Conservation (phyloP, 257 asterid genomes). For the Primulina huaijiensis region DNA sequence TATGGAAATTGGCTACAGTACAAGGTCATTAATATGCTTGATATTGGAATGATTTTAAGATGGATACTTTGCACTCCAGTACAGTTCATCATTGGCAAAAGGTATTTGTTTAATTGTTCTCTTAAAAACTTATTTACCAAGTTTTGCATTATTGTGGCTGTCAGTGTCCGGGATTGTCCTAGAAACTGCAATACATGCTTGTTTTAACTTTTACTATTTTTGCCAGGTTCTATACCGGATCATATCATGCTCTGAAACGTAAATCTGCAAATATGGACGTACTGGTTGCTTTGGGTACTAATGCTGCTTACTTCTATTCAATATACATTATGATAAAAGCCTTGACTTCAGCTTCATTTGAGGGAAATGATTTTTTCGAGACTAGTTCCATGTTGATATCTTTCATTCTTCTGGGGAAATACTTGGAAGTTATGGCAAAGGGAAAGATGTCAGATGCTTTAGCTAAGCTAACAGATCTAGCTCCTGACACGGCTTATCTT, state of each 20-base stretch:
- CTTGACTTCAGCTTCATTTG: constrained; percentile 61
- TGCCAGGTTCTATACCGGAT: constrained; percentile 89
- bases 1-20: constrained; percentile 89
- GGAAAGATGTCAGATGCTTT: constrained; percentile 96
- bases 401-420: constrained; percentile 90
- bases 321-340: constrained; percentile 74
- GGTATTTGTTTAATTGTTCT: constrained; percentile 41
- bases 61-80: constrained; percentile 97
- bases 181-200: constrained; percentile 11
- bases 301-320: constrained; percentile 94
- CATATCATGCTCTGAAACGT: constrained; percentile 82
- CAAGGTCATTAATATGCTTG: constrained; percentile 79
- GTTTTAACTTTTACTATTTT: constrained; percentile 30
- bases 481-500: constrained; percentile 85
- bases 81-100: constrained; percentile 85
- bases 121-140: neutral
- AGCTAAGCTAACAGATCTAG: constrained; percentile 84
- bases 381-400: constrained; percentile 98
- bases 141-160: constrained; percentile 5
- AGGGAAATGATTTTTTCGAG: constrained; percentile 97
- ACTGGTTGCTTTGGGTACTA: constrained; percentile 95
- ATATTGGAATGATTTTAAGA: constrained; percentile 70
- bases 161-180: neutral
- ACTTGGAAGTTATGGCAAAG: constrained; percentile 89
- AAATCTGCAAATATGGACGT: constrained; percentile 98